Evolutionary conservation across 1,284 basidiomycete genomes (phyloP).

Genomic region (Ustilago cynodontis): DNA sequence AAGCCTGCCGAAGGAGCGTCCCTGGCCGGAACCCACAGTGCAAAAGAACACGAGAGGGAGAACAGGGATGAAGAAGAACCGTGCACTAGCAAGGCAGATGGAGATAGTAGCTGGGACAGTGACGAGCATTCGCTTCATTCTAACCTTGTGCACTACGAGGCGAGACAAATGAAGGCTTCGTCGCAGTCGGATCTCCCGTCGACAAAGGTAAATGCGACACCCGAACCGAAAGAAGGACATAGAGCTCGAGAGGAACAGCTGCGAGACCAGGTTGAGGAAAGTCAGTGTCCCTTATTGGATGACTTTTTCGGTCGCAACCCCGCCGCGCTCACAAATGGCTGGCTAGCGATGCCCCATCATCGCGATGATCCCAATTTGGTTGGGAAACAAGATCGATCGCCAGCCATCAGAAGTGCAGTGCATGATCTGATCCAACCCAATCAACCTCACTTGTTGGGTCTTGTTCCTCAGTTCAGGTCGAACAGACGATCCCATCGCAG

Average conservation of each 20-base stretch:
- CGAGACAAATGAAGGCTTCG: background rate
- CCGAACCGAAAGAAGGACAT: background rate
- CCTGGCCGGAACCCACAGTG: background rate
- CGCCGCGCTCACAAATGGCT: constrained; percentile 36
- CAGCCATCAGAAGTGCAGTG: background rate
- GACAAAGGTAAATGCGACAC: background rate
- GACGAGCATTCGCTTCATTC: constrained; percentile 32
- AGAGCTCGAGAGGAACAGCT: background rate
- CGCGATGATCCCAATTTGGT: background rate
- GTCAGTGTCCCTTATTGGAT: constrained; percentile 2
- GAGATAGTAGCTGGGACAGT: constrained; percentile 14
- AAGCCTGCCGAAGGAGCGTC: background rate
- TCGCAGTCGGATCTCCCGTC: background rate
- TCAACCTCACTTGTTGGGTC: constrained; percentile 1
- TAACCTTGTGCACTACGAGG: constrained; percentile 2
- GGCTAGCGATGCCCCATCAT: constrained; percentile 39
- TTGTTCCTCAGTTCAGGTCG: constrained; percentile 1
- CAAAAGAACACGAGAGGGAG: background rate
- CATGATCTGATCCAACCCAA: constrained; percentile 5
- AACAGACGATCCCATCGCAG: background rate
- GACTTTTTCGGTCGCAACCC: constrained; percentile 41
- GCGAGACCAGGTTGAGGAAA: background rate
- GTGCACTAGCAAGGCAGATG: background rate
- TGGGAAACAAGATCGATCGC: background rate
- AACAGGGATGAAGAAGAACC: background rate